A percentile compares a stretch with the other conserved stretches of the same genome.
phyloP scores from a whole-genome alignment of 768 basidiomycete species.

The Myochromella boudieri region DNA sequence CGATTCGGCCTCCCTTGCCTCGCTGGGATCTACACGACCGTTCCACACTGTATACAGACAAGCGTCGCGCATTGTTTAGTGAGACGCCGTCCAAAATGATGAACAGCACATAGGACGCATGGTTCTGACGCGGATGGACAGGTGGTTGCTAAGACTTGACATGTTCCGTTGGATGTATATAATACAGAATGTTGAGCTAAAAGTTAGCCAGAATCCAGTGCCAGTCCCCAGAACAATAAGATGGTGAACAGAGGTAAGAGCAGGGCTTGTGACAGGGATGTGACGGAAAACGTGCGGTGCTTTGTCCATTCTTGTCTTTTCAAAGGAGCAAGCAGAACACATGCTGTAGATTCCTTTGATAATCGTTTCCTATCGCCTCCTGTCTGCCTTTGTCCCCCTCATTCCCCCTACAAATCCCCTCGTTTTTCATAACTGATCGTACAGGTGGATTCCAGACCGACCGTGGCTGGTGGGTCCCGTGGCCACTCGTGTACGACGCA shows the following conservation, averaged over 20 bases:
- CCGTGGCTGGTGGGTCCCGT: conserved; percentile 21
- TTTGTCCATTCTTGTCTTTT: conserved; percentile 27
- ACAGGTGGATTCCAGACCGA: conserved; percentile 24
- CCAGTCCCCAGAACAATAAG: no score
- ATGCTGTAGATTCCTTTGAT: conserved; percentile 32
- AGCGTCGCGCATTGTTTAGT: not conserved
- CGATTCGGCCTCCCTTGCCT: conserved; percentile 24
- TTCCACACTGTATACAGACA: not conserved
- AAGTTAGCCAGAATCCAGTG: no score
- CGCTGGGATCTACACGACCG: conserved; percentile 22
- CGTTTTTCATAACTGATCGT: conserved; percentile 24
- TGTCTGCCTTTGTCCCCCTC: conserved; percentile 15
- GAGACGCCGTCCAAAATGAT: not conserved
- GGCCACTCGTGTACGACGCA: conserved; percentile 26
- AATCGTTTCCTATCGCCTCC: conserved; percentile 22
- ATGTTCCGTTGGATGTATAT: conserved; percentile 1
- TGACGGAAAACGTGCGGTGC: conserved; percentile 27
- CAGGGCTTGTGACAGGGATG: conserved; percentile 17
- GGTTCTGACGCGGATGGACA: not conserved
- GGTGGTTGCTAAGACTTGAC: conserved; percentile 6
- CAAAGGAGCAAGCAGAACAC: conserved; percentile 24
- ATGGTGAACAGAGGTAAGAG: no score
- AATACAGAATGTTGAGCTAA: not conserved
- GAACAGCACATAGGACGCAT: conserved; percentile 1
- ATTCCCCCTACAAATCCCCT: not conserved